Evolutionary conservation across 2,329 filamentous ascomycete species (phyloP).

Genomic region (Verticillium isaacii): DNA sequence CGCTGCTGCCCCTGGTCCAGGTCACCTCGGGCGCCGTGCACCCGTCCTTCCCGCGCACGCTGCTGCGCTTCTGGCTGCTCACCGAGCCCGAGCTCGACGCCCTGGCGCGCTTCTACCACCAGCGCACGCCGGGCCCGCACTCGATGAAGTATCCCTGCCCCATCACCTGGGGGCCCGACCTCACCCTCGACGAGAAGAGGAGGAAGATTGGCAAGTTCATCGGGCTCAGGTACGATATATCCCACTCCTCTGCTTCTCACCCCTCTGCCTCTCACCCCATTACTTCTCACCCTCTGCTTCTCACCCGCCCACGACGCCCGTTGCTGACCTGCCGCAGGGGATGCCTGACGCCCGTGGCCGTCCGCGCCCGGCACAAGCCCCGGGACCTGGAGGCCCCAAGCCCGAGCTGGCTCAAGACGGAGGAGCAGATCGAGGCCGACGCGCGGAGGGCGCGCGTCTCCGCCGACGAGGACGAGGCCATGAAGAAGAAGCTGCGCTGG

Average conservation of each 20-base stretch:
- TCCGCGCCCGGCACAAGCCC: background rate
- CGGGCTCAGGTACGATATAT: constrained; percentile 55
- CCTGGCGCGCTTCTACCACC: constrained; percentile 70
- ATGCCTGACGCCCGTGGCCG: background rate
- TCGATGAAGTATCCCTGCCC: constrained; percentile 60
- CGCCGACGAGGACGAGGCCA: constrained; percentile 38
- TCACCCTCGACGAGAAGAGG: constrained; percentile 62
- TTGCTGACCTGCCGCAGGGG: background rate
- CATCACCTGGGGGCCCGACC: constrained; percentile 54
- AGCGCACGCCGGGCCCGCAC: constrained; percentile 53
- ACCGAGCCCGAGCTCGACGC: constrained; percentile 66
- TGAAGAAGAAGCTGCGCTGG: constrained; percentile 40
- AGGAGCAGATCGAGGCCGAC: constrained; percentile 43
- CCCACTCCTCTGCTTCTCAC: constrained; percentile 19
- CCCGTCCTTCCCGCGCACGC: constrained; percentile 58
- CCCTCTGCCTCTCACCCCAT: constrained; percentile 11
- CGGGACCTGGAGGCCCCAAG: constrained; percentile 24
- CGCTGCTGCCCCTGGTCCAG: constrained; percentile 63
- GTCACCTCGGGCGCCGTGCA: constrained; percentile 58
- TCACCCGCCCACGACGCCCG: background rate
- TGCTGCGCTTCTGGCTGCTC: constrained; percentile 70
- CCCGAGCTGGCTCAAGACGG: constrained; percentile 31
- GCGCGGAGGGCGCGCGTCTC: constrained; percentile 31
- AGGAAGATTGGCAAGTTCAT: constrained; percentile 71
- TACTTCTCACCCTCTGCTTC: constrained; percentile 10